Percentiles rank a stretch among this genome's conserved stretches.
These are phyloP conservation scores for Lentinula aciculospora DNA, from an alignment of 768 basidiomycete species.

Conservation along the genomic window DNA sequence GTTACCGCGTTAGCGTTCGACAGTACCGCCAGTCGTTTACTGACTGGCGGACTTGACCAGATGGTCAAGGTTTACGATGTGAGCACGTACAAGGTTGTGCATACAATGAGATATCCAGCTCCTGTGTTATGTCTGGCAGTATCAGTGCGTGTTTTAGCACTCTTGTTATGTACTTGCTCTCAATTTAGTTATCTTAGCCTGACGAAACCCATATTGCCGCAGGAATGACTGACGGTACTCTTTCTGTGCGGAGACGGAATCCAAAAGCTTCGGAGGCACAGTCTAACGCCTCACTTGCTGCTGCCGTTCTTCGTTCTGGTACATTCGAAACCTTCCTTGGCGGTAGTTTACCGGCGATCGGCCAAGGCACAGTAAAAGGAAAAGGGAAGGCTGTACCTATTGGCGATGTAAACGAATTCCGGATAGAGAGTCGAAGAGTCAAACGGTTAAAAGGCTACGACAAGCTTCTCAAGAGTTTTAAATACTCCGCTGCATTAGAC, in stretches of 20 bases:
- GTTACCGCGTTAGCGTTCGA: constrained; percentile 87
- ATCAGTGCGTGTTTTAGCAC: constrained; percentile 54
- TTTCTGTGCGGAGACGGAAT: constrained; percentile 92
- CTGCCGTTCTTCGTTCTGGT: constrained; percentile 41
- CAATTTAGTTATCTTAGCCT: constrained; percentile 45
- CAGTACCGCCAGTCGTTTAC: constrained; percentile 64
- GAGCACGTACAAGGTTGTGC: constrained; percentile 88
- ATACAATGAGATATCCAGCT: constrained; percentile 98
- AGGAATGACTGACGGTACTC: constrained; percentile 96
- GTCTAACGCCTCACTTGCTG: constrained; percentile 25
- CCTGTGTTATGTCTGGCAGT: constrained; percentile 86
- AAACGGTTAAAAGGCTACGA: constrained; percentile 85
- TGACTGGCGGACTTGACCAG: constrained; percentile 91
- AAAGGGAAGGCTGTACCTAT: constrained; percentile 43
- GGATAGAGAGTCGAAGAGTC: constrained; percentile 65
- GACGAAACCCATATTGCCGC: constrained; percentile 95
- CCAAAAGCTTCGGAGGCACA: constrained; percentile 60
- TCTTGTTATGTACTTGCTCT: neutral
- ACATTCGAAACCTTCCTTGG: constrained; percentile 67
- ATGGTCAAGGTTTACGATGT: constrained; percentile 99
- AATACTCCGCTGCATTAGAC: constrained; percentile 92
- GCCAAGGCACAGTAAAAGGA: constrained; percentile 45
- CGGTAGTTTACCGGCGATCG: constrained; percentile 46
- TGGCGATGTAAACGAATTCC: constrained; percentile 70
- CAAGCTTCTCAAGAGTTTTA: constrained; percentile 82